phyloP scores from a whole-genome alignment of 2,329 filamentous ascomycete genomes.

The Massarina eburnea region DNA sequence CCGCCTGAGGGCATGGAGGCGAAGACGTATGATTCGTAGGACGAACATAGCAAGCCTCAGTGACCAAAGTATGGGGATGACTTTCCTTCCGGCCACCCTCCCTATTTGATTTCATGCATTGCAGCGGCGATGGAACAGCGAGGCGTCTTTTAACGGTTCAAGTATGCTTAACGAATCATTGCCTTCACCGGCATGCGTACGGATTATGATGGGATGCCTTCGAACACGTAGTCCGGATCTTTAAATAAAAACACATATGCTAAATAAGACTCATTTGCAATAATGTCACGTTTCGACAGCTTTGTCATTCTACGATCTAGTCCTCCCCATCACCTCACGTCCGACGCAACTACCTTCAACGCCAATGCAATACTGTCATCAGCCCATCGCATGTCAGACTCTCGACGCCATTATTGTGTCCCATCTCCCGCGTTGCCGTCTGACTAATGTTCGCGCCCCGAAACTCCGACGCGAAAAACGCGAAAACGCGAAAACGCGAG shows the following conservation, averaged over 20 bases:
- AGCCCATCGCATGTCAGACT: background rate
- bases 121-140: conserved; percentile 5
- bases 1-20: conserved; percentile 78
- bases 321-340: no score
- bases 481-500: no score
- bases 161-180: no score
- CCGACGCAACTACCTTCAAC: no score
- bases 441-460: conserved; percentile 10
- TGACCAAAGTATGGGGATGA: background rate
- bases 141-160: background rate
- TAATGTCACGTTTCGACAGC: background rate
- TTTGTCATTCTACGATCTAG: conserved; percentile 7
- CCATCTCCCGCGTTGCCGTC: background rate
- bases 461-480: conserved; percentile 5
- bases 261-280: background rate
- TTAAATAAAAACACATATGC: no score
- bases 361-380: no score
- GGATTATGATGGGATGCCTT: no score
- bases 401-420: background rate
- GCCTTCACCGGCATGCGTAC: no score
- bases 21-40: conserved; percentile 61
- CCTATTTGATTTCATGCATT: conserved; percentile 3
- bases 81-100: no score
- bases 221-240: no score
- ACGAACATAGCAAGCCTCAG: background rate